A percentile compares a stretch with the other conserved stretches of the same genome.
These are phyloP conservation scores for Quercus gilva DNA, from an alignment of 306 rosid genomes.

Conservation along the genomic window DNA sequence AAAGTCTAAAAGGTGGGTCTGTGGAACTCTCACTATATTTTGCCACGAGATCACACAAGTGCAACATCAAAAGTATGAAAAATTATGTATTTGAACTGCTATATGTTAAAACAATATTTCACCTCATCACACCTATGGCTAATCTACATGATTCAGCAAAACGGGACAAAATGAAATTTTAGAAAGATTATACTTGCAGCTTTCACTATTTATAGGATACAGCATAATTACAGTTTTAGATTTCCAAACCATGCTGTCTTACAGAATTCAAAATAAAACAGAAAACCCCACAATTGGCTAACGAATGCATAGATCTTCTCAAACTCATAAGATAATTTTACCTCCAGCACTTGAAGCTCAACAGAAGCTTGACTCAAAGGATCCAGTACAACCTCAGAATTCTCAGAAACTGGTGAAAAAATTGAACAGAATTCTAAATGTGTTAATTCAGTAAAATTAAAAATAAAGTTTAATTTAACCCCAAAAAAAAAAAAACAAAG, in stretches of 20 bases:
- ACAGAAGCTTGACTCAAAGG: conserved; percentile 78
- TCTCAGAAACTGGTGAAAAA: conserved; percentile 49
- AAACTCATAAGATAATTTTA: conserved; percentile 32
- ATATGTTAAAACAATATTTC: neutral
- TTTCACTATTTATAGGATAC: neutral
- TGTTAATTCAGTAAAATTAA: neutral
- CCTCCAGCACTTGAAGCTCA: conserved; percentile 87
- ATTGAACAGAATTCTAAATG: neutral
- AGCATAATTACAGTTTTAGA: neutral
- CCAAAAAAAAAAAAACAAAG: too few relatives aligned
- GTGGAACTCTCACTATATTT: too few relatives aligned
- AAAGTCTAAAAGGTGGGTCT: too few relatives aligned
- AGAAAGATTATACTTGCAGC: neutral
- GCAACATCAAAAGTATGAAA: neutral
- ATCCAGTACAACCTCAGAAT: conserved; percentile 59
- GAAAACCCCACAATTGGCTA: neutral
- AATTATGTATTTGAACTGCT: neutral
- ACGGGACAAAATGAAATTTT: neutral
- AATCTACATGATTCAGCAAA: neutral
- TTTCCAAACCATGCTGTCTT: neutral
- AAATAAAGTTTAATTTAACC: neutral
- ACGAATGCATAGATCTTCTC: conserved; percentile 3
- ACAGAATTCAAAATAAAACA: neutral
- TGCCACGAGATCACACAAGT: neutral
- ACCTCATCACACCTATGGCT: neutral